Percentiles rank a stretch among this genome's conserved stretches.
Evolutionary conservation across 2,329 filamentous ascomycete genomes (phyloP).

Genomic region (Exophiala xenobiotica): DNA sequence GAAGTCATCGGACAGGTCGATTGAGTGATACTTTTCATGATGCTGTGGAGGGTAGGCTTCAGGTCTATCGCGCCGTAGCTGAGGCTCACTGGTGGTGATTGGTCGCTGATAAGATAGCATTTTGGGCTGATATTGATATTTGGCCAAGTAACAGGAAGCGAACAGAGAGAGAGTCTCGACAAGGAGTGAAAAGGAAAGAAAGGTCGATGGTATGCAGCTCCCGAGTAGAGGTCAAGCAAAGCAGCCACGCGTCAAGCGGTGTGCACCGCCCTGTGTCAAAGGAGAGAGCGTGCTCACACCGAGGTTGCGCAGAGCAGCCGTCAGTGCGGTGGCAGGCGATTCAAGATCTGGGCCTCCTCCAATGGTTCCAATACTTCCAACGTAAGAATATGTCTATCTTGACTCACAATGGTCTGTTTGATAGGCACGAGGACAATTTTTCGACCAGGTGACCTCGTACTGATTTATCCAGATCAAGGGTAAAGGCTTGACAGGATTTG

Average conservation of each 20-base stretch:
- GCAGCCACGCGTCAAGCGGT: slow-evolving; percentile 5
- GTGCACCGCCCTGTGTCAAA: neutral
- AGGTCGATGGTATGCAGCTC: neutral
- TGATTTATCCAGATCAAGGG: neutral
- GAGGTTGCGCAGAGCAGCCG: neutral
- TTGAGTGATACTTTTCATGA: slow-evolving; percentile 6
- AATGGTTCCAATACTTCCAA: neutral
- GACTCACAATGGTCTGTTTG: neutral
- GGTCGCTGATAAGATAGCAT: slow-evolving; percentile 17
- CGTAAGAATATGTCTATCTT: neutral
- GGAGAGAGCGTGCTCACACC: neutral
- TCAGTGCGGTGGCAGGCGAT: neutral
- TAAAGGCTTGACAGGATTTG: neutral
- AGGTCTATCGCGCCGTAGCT: neutral
- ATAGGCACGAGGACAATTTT: neutral
- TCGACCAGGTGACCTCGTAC: neutral
- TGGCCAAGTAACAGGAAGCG: neutral
- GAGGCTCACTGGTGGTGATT: neutral
- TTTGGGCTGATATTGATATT: neutral
- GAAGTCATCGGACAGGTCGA: slow-evolving; percentile 47
- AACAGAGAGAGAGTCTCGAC: neutral
- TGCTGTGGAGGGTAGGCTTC: slow-evolving; percentile 14
- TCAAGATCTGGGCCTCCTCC: neutral
- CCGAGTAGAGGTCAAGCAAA: neutral
- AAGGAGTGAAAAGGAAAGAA: neutral